Evolutionary conservation across 176 grass and related monocot genomes (phyloP).

Genomic region (Alopecurus myosuroides): DNA sequence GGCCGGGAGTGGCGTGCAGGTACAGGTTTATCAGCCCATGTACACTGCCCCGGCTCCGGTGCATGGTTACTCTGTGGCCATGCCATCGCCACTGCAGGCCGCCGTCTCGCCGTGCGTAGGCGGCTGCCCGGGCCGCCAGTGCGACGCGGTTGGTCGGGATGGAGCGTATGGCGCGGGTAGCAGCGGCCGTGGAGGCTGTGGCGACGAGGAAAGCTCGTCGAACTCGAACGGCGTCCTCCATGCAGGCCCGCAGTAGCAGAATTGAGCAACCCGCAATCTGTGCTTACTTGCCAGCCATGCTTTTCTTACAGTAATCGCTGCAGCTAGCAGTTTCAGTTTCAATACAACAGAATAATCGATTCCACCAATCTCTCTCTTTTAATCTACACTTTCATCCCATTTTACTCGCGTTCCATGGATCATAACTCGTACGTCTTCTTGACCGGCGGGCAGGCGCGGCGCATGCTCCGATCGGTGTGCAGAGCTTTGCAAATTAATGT

Average conservation of each 20-base stretch:
- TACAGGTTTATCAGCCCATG: background rate
- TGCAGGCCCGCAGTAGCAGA: background rate
- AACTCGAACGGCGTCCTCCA: background rate
- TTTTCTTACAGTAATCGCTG: background rate
- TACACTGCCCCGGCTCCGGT: background rate
- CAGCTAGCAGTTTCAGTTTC: background rate
- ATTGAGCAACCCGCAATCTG: background rate
- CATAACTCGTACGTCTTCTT: too few species aligned
- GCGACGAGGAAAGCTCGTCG: conserved; percentile 14
- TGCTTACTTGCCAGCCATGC: background rate
- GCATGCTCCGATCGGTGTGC: too few species aligned
- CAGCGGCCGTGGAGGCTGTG: background rate
- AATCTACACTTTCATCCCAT: too few species aligned
- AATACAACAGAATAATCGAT: too few species aligned
- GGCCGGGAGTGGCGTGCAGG: background rate
- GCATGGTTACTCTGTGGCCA: background rate
- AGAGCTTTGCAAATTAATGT: too few species aligned
- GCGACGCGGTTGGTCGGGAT: too few species aligned
- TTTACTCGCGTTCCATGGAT: too few species aligned
- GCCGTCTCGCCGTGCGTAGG: background rate
- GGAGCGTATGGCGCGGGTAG: background rate
- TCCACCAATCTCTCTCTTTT: too few species aligned
- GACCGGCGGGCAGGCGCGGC: too few species aligned
- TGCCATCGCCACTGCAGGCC: background rate
- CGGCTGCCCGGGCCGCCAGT: background rate